phyloP scores from a whole-genome alignment of 495 filamentous ascomycete species.

The Penicillium argentinense region DNA sequence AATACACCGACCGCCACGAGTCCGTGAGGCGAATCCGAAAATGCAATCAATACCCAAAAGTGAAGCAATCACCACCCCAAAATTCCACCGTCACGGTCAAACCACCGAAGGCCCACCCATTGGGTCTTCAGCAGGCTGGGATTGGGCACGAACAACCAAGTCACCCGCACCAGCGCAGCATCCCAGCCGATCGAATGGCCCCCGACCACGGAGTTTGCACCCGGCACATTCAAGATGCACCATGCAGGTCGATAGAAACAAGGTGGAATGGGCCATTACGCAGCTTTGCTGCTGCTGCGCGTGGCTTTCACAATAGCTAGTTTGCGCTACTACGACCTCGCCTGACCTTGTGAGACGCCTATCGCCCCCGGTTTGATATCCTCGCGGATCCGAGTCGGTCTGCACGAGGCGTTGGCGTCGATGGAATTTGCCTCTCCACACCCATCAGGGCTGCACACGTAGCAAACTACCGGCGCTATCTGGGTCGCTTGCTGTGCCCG shows the following conservation, averaged over 20 bases:
- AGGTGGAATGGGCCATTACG: not conserved
- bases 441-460: slow-evolving; percentile 40
- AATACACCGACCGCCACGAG: not conserved
- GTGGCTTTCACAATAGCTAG: no score
- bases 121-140: slow-evolving; percentile 21
- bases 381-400: slow-evolving; percentile 16
- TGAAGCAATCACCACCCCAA: slow-evolving; percentile 19
- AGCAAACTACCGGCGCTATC: slow-evolving; percentile 27
- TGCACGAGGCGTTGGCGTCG: slow-evolving; percentile 21
- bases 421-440: slow-evolving; percentile 16
- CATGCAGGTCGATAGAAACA: slow-evolving; percentile 6
- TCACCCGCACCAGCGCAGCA: slow-evolving; percentile 3
- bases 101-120: slow-evolving; percentile 20
- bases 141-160: slow-evolving; percentile 25
- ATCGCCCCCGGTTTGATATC: not conserved
- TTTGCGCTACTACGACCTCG: no score
- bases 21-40: not conserved
- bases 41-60: slow-evolving; percentile 4
- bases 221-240: slow-evolving; percentile 1
- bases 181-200: slow-evolving; percentile 5
- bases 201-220: not conserved
- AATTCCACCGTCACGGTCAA: slow-evolving; percentile 10
- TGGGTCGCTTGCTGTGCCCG: slow-evolving; percentile 20
- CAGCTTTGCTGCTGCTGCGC: no score
- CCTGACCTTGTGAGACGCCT: not conserved